Base-by-base conservation (phyloP, 2,329 filamentous ascomycete species). In the Aspergillus sp. region DNA sequence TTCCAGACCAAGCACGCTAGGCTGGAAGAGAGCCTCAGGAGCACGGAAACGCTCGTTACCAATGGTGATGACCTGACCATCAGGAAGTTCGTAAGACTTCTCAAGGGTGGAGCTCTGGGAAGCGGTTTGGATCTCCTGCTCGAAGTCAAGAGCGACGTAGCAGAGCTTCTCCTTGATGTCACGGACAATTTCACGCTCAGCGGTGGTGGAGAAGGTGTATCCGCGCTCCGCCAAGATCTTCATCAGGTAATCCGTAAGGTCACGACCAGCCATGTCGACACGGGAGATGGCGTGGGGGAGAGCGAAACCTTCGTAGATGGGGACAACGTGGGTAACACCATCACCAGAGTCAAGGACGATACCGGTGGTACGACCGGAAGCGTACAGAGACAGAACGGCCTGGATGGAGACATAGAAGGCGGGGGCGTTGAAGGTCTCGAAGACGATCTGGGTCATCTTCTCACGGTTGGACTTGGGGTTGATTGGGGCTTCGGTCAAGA, bases 111-210 rank as follows among this genome's bases (percentile, higher is more conserved):
- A 98, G 84, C 91, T 96, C 87, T 99, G 95, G 79, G 92, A 93
- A 72, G 95, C 95, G 71, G 95, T 99, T 88, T 99, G 95, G 80
- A 99, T 97, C 85, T 99, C 95, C 87, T 99, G 95, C 87, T 99
- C 95, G 75, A 99, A 98, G 86, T 99, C 95, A 70, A 99, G 90
- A 68, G 95, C 95, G 77, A 98, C 95, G 84, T 99, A 99, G 89
- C 95, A 99, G 75, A 99, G 93, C 89, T 98, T 99, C 90, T 99
- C 95, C 90, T 99, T 99, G 86, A 99, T 98, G 81, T 99, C 95
- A 85, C 95, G 93, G 76, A 98, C 95, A 78, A 98, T 99, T 96
- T 98, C 95, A 82, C 95, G 95, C 87, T 99, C 95, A 81, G 95
- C 95, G 63, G 95, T 98, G 84, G 95, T 99, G 78, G 93, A 97